Conservation (phyloP, 768 basidiomycete genomes). For the Cystofilobasidium bisporidii region DNA sequence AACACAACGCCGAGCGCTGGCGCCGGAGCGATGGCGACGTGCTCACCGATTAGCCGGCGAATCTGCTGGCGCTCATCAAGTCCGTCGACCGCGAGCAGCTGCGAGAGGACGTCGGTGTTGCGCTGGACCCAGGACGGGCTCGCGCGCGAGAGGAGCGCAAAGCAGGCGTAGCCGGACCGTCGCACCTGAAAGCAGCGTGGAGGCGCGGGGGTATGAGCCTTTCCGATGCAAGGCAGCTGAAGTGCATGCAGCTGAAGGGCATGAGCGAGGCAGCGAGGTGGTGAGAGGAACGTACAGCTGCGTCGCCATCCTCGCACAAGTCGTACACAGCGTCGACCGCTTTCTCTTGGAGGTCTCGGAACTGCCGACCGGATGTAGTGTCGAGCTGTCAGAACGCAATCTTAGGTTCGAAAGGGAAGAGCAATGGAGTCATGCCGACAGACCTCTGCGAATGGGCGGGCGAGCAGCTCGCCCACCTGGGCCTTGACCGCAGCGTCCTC, state of each 20-base stretch:
- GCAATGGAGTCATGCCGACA: not conserved
- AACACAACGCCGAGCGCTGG: not conserved
- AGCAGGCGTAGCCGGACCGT: constrained; percentile 20
- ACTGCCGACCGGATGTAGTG: no score
- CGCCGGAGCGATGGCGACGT: not conserved
- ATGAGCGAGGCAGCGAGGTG: not conserved
- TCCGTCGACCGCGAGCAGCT: constrained; percentile 16
- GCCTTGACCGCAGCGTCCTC: not conserved
- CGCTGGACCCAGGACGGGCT: constrained; percentile 21
- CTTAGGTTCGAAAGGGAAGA: not conserved
- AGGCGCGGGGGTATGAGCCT: not conserved
- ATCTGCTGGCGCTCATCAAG: not conserved
- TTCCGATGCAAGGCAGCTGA: no score
- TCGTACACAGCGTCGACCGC: constrained; percentile 25
- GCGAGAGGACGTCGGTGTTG: constrained; percentile 27
- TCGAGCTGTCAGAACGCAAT: no score
- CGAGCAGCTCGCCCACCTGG: not conserved
- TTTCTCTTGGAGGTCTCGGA: constrained; percentile 13
- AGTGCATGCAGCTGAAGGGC: no score
- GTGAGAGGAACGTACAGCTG: not conserved
- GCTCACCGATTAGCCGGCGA: not conserved
- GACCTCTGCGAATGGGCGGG: not conserved
- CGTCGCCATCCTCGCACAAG: constrained; percentile 23
- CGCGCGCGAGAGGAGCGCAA: constrained; percentile 9
- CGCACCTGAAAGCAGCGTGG: constrained; percentile 8